Conservation (phyloP, 1,284 basidiomycete genomes). For the Exobasidium cylindrosporum region DNA sequence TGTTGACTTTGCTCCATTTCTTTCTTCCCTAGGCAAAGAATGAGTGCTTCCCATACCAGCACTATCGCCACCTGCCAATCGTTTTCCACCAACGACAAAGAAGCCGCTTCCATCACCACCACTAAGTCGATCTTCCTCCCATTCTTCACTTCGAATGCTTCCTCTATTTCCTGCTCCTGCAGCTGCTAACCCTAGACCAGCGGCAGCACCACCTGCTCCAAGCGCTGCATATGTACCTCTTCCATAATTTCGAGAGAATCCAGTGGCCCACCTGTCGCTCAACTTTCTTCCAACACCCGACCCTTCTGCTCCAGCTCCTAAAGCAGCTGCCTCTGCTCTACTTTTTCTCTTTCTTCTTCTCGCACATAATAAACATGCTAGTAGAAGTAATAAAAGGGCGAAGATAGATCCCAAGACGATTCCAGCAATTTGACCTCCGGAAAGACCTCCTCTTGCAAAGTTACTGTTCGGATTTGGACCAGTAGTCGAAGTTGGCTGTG, state of each 20-base stretch:
- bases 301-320: slow-evolving; percentile 12
- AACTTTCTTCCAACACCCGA: slow-evolving; percentile 5
- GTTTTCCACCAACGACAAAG: slow-evolving; percentile 36
- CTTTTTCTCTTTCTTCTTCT: slow-evolving; percentile 23
- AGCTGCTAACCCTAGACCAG: slow-evolving; percentile 15
- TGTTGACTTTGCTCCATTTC: not conserved
- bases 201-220: slow-evolving; percentile 18
- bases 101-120: slow-evolving; percentile 35
- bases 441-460: slow-evolving; percentile 18
- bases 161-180: slow-evolving; percentile 14
- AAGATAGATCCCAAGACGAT: slow-evolving; percentile 35
- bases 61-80: not conserved
- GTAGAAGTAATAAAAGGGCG: slow-evolving; percentile 27
- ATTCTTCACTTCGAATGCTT: slow-evolving; percentile 32
- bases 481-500: not conserved
- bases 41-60: not conserved
- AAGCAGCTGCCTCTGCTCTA: slow-evolving; percentile 19
- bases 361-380: slow-evolving; percentile 26
- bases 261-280: slow-evolving; percentile 7
- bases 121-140: slow-evolving; percentile 34
- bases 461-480: slow-evolving; percentile 5
- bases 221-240: slow-evolving; percentile 30
- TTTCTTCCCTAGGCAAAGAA: not conserved
- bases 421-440: slow-evolving; percentile 40
- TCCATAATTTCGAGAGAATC: slow-evolving; percentile 16